phyloP scores from a whole-genome alignment of 1,139 yeast species.

The Taphrina confusa region DNA sequence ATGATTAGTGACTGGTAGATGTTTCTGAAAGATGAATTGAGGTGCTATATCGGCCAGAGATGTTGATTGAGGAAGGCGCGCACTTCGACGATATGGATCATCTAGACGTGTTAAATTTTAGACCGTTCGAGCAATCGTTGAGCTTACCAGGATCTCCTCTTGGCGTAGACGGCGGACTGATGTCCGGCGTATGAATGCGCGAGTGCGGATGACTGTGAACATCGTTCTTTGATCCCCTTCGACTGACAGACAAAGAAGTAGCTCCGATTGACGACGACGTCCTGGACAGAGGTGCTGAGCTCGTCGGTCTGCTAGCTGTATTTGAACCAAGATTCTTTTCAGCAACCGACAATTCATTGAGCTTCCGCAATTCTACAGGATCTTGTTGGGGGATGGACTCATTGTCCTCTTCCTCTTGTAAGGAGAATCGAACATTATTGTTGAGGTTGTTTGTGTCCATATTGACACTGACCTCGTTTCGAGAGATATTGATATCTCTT shows the following conservation, averaged over 20 bases:
- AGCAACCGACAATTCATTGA: conserved; percentile 1
- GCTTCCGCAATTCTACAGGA: conserved; percentile 22
- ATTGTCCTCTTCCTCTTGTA: conserved; percentile 24
- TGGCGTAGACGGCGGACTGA: conserved; percentile 30
- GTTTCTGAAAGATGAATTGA: conserved; percentile 46
- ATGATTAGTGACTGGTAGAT: conserved; percentile 15
- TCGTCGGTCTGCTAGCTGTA: not conserved
- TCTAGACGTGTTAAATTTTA: conserved; percentile 33
- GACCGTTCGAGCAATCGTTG: not conserved
- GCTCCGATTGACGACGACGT: conserved; percentile 3
- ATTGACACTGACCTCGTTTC: too few relatives aligned
- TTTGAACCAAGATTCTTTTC: conserved; percentile 8
- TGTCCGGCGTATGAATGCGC: conserved; percentile 29
- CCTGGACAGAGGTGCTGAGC: conserved; percentile 16
- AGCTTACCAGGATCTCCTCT: conserved; percentile 29
- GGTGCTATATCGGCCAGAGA: conserved; percentile 46
- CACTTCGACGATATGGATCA: conserved; percentile 47
- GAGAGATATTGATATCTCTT: too few relatives aligned
- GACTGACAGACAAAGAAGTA: conserved; percentile 14
- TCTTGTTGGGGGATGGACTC: conserved; percentile 21
- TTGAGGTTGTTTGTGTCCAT: not conserved
- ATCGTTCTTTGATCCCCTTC: conserved; percentile 21
- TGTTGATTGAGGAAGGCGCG: conserved; percentile 44
- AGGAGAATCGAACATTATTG: conserved; percentile 22
- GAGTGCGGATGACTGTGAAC: conserved; percentile 26